Base-by-base conservation (phyloP, 805 yeast genomes). In the Candida railenensis region DNA sequence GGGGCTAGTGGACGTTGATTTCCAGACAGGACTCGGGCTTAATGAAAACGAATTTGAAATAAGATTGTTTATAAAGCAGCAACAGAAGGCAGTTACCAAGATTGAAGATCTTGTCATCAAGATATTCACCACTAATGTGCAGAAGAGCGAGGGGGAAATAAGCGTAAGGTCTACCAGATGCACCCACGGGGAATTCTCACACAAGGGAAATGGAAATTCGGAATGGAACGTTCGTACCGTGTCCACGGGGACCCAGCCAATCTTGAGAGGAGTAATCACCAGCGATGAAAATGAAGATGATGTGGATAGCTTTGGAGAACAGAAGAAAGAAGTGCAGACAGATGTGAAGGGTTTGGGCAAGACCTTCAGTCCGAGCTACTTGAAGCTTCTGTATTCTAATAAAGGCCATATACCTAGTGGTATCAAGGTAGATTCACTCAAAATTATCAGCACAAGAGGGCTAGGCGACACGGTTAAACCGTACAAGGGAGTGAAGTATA, bases 401-500 rank as follows among this genome's bases (percentile, higher is more conserved):
- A 80, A 81, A 51, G 96, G 96, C 0, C 71, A 77, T 5, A 73
- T 88, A 2, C 87, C 94, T 1, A 86, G 95, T 61, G 90, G 92
- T 1, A 66, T 87, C 37, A 81, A 79, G 54, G 85, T 90, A 2
- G 84, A 80, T 11, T 73, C 84, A 22, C 66, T 90, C 50, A 78
- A 80, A 55, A 76, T 89, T 15, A 55, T 73, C 5, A 73, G 80
- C 50, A 71, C 76, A n/a, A 71, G 69, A 52, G 90, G 92, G 0
- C 55, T 81, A 46, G 78, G 78, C 4, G 81, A 80, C 2, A 70
- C 71, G 3, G 84, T 81, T 9, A 85, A 83, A 57, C 96, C 96
- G 0, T 91, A 81, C 71, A 91, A 90, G 62, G 98, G 98, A 1
- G 97, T 91, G 18, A 87, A 90, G 59, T 91, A 91, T 59, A 68